Conservation (phyloP, 352 stramenopile species). For the Globisporangium nodosum region DNA sequence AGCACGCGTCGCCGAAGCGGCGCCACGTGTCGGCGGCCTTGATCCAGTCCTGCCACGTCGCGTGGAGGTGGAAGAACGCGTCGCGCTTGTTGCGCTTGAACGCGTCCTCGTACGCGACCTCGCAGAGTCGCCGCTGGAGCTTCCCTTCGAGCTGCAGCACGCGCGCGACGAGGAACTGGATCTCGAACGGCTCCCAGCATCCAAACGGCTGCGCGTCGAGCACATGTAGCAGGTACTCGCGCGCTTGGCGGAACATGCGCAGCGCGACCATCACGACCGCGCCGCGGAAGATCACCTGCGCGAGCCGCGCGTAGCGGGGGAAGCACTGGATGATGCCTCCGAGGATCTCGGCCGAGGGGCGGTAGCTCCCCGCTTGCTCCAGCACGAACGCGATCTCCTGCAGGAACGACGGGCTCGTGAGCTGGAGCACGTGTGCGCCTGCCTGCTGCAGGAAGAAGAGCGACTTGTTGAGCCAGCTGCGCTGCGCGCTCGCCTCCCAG, state of each 20-base stretch:
- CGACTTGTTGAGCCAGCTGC: constrained; percentile 30
- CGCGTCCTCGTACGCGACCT: constrained; percentile 63
- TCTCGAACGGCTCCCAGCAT: constrained; percentile 36
- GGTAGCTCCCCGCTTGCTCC: constrained; percentile 33
- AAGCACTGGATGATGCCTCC: constrained; percentile 55
- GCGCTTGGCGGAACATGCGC: constrained; percentile 53
- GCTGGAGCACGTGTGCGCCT: constrained; percentile 33
- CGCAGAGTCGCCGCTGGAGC: constrained; percentile 28
- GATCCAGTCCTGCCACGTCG: constrained; percentile 61
- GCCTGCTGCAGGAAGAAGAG: constrained; percentile 47
- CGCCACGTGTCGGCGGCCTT: constrained; percentile 46
- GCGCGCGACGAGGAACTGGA: constrained; percentile 54
- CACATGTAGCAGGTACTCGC: constrained; percentile 63
- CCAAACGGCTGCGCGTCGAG: constrained; percentile 43
- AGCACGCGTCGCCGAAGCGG: constrained; percentile 40
- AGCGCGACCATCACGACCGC: constrained; percentile 53
- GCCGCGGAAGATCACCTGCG: constrained; percentile 62
- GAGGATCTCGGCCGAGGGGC: constrained; percentile 46
- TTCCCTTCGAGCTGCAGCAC: constrained; percentile 53
- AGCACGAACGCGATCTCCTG: constrained; percentile 52
- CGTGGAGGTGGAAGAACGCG: constrained; percentile 17
- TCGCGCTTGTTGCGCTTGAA: constrained; percentile 26
- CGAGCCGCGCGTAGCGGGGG: constrained; percentile 39
- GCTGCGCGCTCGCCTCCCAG: constrained; percentile 26
- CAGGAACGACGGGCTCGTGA: constrained; percentile 48